Evolutionary conservation across 1,139 yeast genomes (phyloP), one percentile per base, ranked within the genome.

Genomic region (Zygoascus meyerae): DNA sequence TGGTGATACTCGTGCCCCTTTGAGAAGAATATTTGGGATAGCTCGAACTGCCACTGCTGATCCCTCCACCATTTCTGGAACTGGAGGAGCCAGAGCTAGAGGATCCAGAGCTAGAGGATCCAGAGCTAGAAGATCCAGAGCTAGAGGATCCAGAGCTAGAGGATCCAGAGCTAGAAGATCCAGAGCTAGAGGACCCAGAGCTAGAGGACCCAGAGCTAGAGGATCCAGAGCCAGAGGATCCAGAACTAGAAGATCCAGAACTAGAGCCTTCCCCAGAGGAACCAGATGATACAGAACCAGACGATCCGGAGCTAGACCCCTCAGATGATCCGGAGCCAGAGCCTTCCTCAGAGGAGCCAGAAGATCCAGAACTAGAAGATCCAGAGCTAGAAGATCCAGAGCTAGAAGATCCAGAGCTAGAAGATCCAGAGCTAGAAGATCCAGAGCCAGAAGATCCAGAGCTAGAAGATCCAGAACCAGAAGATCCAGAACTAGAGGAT

Each of bases 181-280:
- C 48, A 12, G 49, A 33, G 8, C 49, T 41, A 2, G 50, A 40
- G 5, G 48, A 40, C 14, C 49, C 46, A 10, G 49, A 41, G 11
- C 42, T n/a, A n/a, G n/a, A n/a, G n/a, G n/a, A n/a, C n/a, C n/a
- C 42, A 6, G 49, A 41, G 5, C 47, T 40, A 15, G 47, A 37
- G 5, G 51, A 39, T 6, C 50, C 45, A 5, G 46, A 34, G 21
- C 40, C 40, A 5, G 40, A 36, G 5, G 42, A 39, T 5, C 42
- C 35, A 5, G 47, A 35, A 28, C 53, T 50, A 5, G 48, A 41
- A 15, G 40, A 30, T 8, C 48, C 48, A 1, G 44, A 34, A 15
- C 46, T 38, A 30, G 21, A 15, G 18, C 38, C 39, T 28, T 18
- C 15, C 3, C 38, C 11, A 2, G n/a, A n/a, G n/a, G 38, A 15